Conservation (phyloP, 805 yeast species). For the Candida ovalis region DNA sequence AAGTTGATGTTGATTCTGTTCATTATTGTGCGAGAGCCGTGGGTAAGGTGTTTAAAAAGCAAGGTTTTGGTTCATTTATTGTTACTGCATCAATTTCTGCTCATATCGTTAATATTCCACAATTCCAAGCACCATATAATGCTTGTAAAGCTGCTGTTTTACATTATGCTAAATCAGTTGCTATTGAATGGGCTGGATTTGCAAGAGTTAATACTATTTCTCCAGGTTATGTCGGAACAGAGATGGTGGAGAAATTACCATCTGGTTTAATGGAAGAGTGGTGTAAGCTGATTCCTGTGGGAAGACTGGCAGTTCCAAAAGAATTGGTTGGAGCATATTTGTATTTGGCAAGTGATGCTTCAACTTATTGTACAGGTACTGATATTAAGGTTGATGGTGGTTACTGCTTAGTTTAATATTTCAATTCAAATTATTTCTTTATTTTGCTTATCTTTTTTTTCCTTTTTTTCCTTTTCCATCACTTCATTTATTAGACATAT, state of each 20-base stretch:
- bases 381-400: constrained; percentile 82
- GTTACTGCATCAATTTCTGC: constrained; percentile 90
- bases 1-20: constrained; percentile 75
- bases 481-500: no score
- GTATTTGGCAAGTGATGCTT: constrained; percentile 77
- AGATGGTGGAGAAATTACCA: constrained; percentile 49
- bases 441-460: not conserved
- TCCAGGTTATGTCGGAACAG: constrained; percentile 85
- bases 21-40: constrained; percentile 74
- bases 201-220: constrained; percentile 82
- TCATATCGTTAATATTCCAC: constrained; percentile 82
- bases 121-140: constrained; percentile 80
- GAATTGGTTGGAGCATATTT: constrained; percentile 79
- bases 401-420: constrained; percentile 44
- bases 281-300: constrained; percentile 57
- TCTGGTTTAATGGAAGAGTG: constrained; percentile 43
- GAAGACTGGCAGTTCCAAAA: constrained; percentile 68
- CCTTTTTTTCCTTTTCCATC: no score
- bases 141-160: constrained; percentile 82
- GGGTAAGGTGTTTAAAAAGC: constrained; percentile 69
- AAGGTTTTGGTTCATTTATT: constrained; percentile 73
- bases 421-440: not conserved
- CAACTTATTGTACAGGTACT: constrained; percentile 74
- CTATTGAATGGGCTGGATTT: constrained; percentile 85
- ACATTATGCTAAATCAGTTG: constrained; percentile 73